Percentiles rank a stretch among this genome's conserved stretches.
Conservation (phyloP, 495 filamentous ascomycete species). For the Gamarada debralockiae region DNA sequence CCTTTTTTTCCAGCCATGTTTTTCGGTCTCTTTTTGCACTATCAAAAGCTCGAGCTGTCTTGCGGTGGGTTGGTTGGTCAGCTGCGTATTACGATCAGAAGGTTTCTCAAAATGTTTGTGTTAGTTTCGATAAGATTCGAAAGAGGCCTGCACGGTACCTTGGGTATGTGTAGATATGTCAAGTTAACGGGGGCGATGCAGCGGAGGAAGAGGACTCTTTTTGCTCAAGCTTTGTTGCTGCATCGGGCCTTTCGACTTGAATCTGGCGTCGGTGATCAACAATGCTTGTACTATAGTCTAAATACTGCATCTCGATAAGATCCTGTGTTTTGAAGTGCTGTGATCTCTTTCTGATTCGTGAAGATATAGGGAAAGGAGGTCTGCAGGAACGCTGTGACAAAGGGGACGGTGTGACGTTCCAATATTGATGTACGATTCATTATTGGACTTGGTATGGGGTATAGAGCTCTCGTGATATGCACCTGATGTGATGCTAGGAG, state of each 20-base stretch:
- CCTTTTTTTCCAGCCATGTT: conserved; percentile 15
- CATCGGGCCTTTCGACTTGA: conserved; percentile 1
- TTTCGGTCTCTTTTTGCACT: conserved; percentile 23
- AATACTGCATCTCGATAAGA: conserved; percentile 9
- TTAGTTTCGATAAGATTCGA: conserved; percentile 7
- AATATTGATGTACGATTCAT: no score
- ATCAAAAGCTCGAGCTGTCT: conserved; percentile 22
- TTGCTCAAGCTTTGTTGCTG: conserved; percentile 8
- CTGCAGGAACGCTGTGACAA: no score
- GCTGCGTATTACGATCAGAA: neutral
- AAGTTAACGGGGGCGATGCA: neutral
- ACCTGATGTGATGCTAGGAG: no score
- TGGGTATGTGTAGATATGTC: conserved; percentile 25
- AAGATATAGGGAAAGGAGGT: no score
- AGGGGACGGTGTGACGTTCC: no score
- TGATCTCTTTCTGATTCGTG: neutral
- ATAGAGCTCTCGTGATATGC: no score
- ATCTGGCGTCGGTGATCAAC: conserved; percentile 6
- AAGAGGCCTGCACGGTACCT: conserved; percentile 7
- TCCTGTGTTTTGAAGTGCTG: neutral
- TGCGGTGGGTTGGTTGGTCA: conserved; percentile 2
- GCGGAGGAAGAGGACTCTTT: neutral
- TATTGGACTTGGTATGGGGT: no score
- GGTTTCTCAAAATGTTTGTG: conserved; percentile 10
- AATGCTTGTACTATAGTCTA: conserved; percentile 17